Percentiles rank a stretch among this genome's conserved stretches.
phyloP scores from a whole-genome alignment of 2,329 filamentous ascomycete species.

The Podosphaera fusca region DNA sequence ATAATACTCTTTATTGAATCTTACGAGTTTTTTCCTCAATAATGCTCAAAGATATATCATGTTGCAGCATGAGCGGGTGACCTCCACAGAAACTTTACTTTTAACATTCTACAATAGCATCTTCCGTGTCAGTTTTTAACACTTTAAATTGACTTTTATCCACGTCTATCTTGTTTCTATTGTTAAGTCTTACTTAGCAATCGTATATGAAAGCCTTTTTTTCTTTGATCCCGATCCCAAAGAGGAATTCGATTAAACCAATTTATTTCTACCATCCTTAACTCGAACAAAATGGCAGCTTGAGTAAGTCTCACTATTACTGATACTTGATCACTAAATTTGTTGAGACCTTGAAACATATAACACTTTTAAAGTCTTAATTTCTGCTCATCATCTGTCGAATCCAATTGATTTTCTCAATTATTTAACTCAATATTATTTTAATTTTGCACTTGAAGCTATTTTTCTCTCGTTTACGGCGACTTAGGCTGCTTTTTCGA shows the following conservation, averaged over 20 bases:
- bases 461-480: not conserved
- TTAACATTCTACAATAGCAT: not conserved
- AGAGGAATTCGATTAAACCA: not conserved
- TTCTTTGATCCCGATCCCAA: not conserved
- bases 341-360: not conserved
- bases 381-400: not conserved
- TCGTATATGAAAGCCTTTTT: not conserved
- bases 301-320: not conserved
- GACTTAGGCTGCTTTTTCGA: not conserved
- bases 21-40: too few species aligned
- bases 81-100: not conserved
- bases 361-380: not conserved
- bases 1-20: not conserved
- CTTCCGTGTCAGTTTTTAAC: not conserved
- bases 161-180: not conserved
- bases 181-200: not conserved
- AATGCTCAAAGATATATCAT: not conserved
- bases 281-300: not conserved
- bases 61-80: not conserved
- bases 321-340: not conserved
- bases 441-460: not conserved
- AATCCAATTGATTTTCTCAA: not conserved
- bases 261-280: not conserved
- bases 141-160: not conserved
- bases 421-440: not conserved